phyloP scores from a whole-genome alignment of 129 eudicot genomes.

The carrot (Daucus carota) region DNA sequence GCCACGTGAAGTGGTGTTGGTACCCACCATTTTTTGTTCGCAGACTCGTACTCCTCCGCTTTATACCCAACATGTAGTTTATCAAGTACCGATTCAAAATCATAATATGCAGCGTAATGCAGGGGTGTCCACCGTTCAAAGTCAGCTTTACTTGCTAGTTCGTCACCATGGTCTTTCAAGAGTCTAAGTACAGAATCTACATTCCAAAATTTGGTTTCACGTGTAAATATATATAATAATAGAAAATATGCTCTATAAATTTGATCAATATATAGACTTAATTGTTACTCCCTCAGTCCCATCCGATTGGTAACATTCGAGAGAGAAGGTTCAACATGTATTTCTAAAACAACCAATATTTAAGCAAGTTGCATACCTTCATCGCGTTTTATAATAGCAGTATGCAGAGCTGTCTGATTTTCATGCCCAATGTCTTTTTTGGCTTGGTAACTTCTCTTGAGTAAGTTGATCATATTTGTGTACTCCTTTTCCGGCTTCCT shows the following conservation, averaged over 20 bases:
- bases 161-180: neutral
- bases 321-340: too few relatives aligned
- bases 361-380: neutral
- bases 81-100: neutral
- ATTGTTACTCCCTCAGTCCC: too few relatives aligned
- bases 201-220: too few relatives aligned
- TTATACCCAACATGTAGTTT: neutral
- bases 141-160: neutral
- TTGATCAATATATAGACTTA: too few relatives aligned
- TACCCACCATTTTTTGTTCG: neutral
- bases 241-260: too few relatives aligned
- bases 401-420: neutral
- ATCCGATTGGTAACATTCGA: too few relatives aligned
- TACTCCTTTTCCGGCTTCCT: neutral
- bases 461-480: neutral
- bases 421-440: neutral
- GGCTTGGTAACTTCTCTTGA: neutral
- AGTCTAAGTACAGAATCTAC: neutral
- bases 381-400: neutral
- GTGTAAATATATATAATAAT: too few relatives aligned
- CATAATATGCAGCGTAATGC: neutral
- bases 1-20: neutral
- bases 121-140: neutral
- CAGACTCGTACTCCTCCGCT: neutral
- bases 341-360: too few relatives aligned